Base-by-base conservation (phyloP, 2,329 filamentous ascomycete species). In the Fusarium algeriense region DNA sequence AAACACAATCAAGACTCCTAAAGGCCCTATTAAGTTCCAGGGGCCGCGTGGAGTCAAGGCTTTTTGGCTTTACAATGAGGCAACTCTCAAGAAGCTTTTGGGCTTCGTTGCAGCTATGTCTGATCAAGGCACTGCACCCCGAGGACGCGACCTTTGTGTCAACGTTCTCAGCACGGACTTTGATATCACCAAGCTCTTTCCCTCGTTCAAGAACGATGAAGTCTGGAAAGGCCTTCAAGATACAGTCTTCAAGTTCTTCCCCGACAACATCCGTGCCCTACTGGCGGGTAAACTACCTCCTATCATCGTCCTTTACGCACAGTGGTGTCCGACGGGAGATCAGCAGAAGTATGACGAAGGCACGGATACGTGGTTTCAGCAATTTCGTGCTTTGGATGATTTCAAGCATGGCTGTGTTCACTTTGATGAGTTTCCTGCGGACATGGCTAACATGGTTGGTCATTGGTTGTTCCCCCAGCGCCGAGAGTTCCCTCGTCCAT, bases 371-470 rank as follows among this genome's bases (percentile, higher is more conserved):
- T 43, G 50, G 50, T 54, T 54, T 15, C 37, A 54, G 15, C 26
- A 54, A 11, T 43, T 54, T 7, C 26, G 37, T 9, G 7, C 7
- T 6, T 8, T 53, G 26, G 5, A 53, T 4, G 0, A 28, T 52
- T 19, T n/a, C 6, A 17, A 17, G 9, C 12, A 1, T 17, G 20
- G 40, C 4, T 4, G 12, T 5, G 11, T 49, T 3, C 30, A 49
- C 8, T 53, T 53, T 2, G 19, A 40, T 0, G 50, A 41, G 0
- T 1, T 53, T 1, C 7, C 20, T 0, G 35, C 28, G 3, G 37
- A 54, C 5, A 58, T 58, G n/a, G 20, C 54, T 23, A 11, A 26
- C 1, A 40, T 50, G 19, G 17, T 20, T 1, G 26, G 32, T 4
- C 23, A 19, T 10, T 58, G 55, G 55, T 7, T 58, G 4, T 58